A percentile compares a stretch with the other conserved stretches of the same genome.
Evolutionary conservation across 225 moss, liverwort and hornwort genomes (phyloP).

Genomic region (Lunularia cruciata): DNA sequence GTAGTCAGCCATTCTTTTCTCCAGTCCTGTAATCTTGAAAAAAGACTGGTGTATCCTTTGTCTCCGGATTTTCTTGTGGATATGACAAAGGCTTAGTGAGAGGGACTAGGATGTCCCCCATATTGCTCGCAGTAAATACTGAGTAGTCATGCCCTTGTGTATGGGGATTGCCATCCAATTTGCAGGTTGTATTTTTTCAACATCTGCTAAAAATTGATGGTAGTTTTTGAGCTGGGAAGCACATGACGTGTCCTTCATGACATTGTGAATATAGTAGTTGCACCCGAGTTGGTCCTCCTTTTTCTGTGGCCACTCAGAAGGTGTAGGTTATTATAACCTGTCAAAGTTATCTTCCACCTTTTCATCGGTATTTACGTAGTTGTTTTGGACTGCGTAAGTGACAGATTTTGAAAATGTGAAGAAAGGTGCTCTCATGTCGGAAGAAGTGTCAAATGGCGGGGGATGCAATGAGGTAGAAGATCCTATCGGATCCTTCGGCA

Average conservation of each 20-base stretch:
- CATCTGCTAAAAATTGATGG: not conserved
- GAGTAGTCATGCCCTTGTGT: not conserved
- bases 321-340: conserved; percentile 33
- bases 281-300: conserved; percentile 48
- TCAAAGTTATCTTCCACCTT: not conserved
- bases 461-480: no score
- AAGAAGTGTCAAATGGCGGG: no score
- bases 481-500: no score
- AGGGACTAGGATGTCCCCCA: not conserved
- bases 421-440: no score
- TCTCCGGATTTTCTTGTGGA: not conserved
- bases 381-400: no score
- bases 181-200: conserved; percentile 11
- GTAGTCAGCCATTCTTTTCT: conserved; percentile 24
- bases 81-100: conserved; percentile 3
- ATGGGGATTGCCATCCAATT: not conserved
- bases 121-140: conserved; percentile 1
- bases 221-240: not conserved
- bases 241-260: conserved; percentile 1
- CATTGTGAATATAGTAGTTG: conserved; percentile 35
- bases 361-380: no score
- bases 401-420: no score
- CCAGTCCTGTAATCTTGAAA: conserved; percentile 10
- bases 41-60: conserved; percentile 17
- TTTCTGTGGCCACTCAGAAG: conserved; percentile 46